Percentiles rank a stretch among this genome's conserved stretches.
Evolutionary conservation across 2,329 filamentous ascomycete genomes (phyloP).

Genomic region (Colletotrichum melonis): DNA sequence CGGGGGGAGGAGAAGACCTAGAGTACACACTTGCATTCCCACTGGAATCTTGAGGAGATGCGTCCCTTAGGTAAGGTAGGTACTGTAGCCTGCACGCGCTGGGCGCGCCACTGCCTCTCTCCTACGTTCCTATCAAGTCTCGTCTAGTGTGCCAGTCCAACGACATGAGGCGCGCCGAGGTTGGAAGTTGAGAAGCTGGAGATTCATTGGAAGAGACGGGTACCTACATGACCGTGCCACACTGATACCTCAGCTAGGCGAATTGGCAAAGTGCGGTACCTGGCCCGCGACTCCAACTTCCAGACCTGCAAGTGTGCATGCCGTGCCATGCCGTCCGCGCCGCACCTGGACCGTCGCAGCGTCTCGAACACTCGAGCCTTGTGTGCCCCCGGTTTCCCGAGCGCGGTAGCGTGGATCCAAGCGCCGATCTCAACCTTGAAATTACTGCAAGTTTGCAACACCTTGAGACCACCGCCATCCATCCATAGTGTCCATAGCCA

Average conservation of each 20-base stretch:
- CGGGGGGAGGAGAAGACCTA: not conserved
- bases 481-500: too few species aligned
- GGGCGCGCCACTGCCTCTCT: too few species aligned
- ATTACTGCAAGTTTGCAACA: not conserved
- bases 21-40: too few species aligned
- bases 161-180: too few species aligned
- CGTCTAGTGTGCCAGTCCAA: too few species aligned
- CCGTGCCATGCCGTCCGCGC: too few species aligned
- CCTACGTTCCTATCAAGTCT: too few species aligned
- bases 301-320: not conserved
- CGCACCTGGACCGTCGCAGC: not conserved
- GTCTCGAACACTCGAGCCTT: constrained; percentile 11
- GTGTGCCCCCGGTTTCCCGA: constrained; percentile 5
- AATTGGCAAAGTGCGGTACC: too few species aligned
- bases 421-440: constrained; percentile 33
- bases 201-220: not conserved
- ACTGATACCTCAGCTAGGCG: not conserved
- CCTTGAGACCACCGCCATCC: not conserved
- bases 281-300: too few species aligned
- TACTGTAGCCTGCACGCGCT: too few species aligned
- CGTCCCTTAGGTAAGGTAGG: not conserved
- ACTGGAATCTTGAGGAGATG: too few species aligned
- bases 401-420: constrained; percentile 30
- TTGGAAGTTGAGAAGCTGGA: too few species aligned
- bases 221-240: not conserved